Percentiles rank a stretch among this genome's conserved stretches.
Evolutionary conservation across 495 filamentous ascomycete species (phyloP).

Genomic region (Aspergillus cavernicola): DNA sequence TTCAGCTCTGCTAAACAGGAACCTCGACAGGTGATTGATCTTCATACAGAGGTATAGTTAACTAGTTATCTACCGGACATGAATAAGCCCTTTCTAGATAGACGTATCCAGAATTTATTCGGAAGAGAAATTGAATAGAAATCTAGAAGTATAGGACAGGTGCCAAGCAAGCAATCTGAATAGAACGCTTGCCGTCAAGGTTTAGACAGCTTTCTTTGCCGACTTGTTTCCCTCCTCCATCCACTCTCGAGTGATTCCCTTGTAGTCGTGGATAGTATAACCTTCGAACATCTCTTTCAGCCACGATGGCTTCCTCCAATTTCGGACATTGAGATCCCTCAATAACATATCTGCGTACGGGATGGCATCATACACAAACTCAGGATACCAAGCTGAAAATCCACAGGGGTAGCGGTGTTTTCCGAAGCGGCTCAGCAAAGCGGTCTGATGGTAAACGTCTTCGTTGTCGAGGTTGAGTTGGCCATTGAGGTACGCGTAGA

Average conservation of each 20-base stretch:
- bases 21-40: no score
- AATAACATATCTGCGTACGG: conserved; percentile 72
- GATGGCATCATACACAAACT: conserved; percentile 68
- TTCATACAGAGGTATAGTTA: no score
- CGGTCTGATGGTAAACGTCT: conserved; percentile 48
- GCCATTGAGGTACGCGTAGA: conserved; percentile 56
- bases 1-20: no score
- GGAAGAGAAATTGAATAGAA: no score
- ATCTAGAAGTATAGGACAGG: no score
- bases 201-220: no score
- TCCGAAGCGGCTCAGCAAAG: conserved; percentile 60
- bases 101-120: no score
- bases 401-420: conserved; percentile 64
- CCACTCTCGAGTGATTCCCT: neutral
- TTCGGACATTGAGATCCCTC: conserved; percentile 57
- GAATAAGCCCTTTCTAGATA: no score
- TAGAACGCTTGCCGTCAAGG: no score
- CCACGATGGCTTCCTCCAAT: neutral
- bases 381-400: conserved; percentile 56
- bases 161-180: no score
- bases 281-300: neutral
- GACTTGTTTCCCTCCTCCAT: no score
- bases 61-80: no score
- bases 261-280: neutral
- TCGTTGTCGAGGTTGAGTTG: conserved; percentile 24